Evolutionary conservation across 345 rosid species (phyloP).

Genomic region (Salix koriyanagi): DNA sequence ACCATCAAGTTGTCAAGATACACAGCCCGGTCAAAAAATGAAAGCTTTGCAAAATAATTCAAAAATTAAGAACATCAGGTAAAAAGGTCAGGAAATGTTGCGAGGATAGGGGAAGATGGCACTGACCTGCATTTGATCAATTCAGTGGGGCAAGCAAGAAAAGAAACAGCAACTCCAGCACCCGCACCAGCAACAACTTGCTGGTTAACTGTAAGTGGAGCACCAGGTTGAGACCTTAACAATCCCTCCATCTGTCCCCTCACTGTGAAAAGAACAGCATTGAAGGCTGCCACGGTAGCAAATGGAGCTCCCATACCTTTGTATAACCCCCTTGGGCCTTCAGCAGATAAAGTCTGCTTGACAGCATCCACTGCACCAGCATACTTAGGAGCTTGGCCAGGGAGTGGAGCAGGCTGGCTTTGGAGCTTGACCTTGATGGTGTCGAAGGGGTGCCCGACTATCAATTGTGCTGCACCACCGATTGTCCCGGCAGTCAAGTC

Average conservation of each 20-base stretch:
- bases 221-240: conserved; percentile 82
- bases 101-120: not conserved
- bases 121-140: conserved; percentile 93
- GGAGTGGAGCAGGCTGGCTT: conserved; percentile 80
- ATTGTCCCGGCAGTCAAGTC: conserved; percentile 86
- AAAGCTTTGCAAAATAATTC: not conserved
- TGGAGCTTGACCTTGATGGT: conserved; percentile 99
- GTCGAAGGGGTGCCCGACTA: conserved; percentile 93
- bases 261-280: conserved; percentile 85
- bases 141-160: conserved; percentile 98
- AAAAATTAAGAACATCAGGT: not conserved
- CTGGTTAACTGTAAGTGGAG: conserved; percentile 66
- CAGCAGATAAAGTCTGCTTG: conserved; percentile 74
- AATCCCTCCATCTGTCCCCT: conserved; percentile 92
- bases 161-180: conserved; percentile 92
- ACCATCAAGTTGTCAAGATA: not conserved
- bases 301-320: conserved; percentile 99
- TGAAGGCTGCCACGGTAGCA: conserved; percentile 96
- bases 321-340: conserved; percentile 89
- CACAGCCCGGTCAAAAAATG: not conserved
- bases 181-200: conserved; percentile 82
- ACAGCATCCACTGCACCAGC: conserved; percentile 87
- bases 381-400: conserved; percentile 75
- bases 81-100: not conserved
- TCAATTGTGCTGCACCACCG: conserved; percentile 91